Conservation (phyloP, 768 basidiomycete genomes). For the Tulasnella sp. region DNA sequence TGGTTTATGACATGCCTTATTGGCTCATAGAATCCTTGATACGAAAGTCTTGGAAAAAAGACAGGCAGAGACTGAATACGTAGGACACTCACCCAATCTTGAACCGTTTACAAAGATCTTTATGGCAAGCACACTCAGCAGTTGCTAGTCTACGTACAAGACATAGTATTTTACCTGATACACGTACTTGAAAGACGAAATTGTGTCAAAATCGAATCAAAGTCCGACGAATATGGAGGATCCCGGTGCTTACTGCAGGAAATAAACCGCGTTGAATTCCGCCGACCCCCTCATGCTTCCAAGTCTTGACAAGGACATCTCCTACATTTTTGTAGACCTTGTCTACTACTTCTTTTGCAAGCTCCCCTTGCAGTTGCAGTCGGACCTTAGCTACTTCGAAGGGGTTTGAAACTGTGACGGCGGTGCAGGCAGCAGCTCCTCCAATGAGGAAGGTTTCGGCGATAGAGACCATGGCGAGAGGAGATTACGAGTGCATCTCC, state of each 20-base stretch:
- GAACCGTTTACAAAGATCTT: slow-evolving; percentile 90
- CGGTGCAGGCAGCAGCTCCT: slow-evolving; percentile 82
- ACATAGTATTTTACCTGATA: slow-evolving; percentile 57
- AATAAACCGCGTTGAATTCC: slow-evolving; percentile 89
- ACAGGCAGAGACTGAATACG: background rate
- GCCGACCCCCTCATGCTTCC: slow-evolving; percentile 75
- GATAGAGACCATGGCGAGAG: slow-evolving; percentile 44
- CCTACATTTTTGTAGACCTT: slow-evolving; percentile 82
- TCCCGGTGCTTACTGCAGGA: slow-evolving; percentile 55
- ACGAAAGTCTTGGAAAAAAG: background rate
- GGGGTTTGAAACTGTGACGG: slow-evolving; percentile 24
- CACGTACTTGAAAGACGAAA: slow-evolving; percentile 51
- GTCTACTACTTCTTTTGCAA: slow-evolving; percentile 54
- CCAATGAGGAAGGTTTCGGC: slow-evolving; percentile 80
- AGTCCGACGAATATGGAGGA: background rate
- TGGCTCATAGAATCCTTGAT: slow-evolving; percentile 88
- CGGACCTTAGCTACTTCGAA: slow-evolving; percentile 77
- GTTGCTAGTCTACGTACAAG: background rate
- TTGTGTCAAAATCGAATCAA: background rate
- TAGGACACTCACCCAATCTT: slow-evolving; percentile 49
- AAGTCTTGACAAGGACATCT: slow-evolving; percentile 81
- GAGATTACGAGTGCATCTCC: too few species aligned
- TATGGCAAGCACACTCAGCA: background rate
- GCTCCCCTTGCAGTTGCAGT: slow-evolving; percentile 90
- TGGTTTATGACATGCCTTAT: slow-evolving; percentile 62